Conservation (phyloP, 441 rosid species). For the Metrosideros polymorpha region DNA sequence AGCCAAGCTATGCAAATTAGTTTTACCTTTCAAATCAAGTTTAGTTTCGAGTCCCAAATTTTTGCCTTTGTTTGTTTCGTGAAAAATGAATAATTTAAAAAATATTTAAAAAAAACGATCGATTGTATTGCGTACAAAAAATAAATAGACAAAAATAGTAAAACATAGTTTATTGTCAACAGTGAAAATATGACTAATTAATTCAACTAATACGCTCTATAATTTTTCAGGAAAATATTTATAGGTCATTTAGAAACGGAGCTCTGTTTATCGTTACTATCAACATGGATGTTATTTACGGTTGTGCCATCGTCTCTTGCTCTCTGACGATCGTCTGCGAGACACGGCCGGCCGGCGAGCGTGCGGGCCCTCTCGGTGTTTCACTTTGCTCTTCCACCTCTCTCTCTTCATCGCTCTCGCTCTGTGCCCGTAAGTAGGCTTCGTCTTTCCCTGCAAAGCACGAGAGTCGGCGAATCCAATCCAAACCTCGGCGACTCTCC, state of each 20-base stretch:
- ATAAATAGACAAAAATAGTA: neutral
- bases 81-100: neutral
- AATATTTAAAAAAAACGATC: neutral
- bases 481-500: neutral
- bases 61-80: neutral
- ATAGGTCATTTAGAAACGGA: too few species aligned
- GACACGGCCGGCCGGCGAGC: neutral
- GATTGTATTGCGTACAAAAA: rapidly evolving
- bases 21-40: neutral
- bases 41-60: neutral
- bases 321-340: neutral
- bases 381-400: neutral
- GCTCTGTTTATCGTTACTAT: too few species aligned
- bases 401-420: neutral
- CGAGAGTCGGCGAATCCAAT: neutral
- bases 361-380: neutral
- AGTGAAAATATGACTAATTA: too few species aligned
- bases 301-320: neutral
- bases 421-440: neutral
- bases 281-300: neutral
- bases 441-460: neutral
- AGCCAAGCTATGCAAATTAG: too few species aligned
- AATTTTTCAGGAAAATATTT: too few species aligned
- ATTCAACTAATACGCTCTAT: too few species aligned
- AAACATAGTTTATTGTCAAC: neutral